These are phyloP conservation scores for Allium cepa DNA, from an alignment of 106 monocot genomes.

Conservation along the genomic window DNA sequence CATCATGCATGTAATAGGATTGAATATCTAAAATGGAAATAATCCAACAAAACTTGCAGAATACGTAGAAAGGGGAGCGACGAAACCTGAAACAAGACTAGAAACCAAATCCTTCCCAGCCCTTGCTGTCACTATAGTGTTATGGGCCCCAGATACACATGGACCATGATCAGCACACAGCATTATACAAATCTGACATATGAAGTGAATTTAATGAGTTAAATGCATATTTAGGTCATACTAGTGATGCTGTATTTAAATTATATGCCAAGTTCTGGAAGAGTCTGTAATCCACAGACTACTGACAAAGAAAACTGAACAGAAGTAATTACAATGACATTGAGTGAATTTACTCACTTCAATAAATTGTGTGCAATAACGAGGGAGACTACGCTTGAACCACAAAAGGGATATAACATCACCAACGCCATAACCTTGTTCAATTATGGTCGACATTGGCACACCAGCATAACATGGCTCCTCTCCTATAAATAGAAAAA, in stretches of 20 bases:
- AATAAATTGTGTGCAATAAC: conserved; percentile 96
- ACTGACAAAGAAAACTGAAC: no score
- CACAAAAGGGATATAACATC: conserved; percentile 95
- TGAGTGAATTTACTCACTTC: conserved; percentile 73
- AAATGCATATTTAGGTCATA: conserved; percentile 23
- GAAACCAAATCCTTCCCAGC: conserved; percentile 98
- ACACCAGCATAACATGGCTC: conserved; percentile 98
- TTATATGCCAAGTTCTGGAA: no score
- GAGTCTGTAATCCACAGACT: no score
- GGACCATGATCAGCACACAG: conserved; percentile 98
- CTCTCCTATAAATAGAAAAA: conserved; percentile 48
- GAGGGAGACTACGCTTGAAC: conserved; percentile 98
- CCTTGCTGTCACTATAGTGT: conserved; percentile 90
- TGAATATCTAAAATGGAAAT: no score
- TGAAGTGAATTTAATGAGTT: background rate
- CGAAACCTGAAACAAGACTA: conserved; percentile 91
- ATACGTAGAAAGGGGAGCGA: conserved; percentile 12
- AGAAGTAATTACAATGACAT: conserved; percentile 36
- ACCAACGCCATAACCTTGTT: conserved; percentile 78
- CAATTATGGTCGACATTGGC: conserved; percentile 92
- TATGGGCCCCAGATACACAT: conserved; percentile 98
- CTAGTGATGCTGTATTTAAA: no score
- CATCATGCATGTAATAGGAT: no score
- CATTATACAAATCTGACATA: conserved; percentile 84
- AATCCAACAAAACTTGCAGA: no score